A percentile compares a stretch with the other conserved stretches of the same genome.
Evolutionary conservation across 2,329 filamentous ascomycete species (phyloP).

Genomic region (Fusarium napiforme): DNA sequence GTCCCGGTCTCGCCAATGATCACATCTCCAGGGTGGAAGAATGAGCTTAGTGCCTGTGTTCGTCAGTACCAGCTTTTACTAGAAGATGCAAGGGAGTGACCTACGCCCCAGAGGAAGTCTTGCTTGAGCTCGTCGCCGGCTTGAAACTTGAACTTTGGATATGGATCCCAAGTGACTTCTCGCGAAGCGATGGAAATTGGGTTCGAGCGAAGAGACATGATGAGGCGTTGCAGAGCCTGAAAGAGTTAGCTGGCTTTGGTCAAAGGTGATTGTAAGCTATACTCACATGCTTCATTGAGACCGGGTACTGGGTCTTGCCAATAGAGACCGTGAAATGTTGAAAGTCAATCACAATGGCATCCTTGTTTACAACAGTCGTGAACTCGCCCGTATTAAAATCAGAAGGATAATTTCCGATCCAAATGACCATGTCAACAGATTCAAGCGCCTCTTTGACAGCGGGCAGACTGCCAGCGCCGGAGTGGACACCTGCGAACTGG

Average conservation of each 20-base stretch:
- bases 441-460: background rate
- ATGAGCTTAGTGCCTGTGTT: too few species aligned
- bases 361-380: background rate
- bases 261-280: fast-evolving
- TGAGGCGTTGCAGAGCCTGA: background rate
- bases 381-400: conserved; percentile 1
- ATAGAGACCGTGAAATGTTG: background rate
- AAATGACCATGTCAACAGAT: background rate
- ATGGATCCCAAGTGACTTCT: background rate
- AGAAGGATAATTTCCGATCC: background rate
- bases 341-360: background rate
- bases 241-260: background rate
- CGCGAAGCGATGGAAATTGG: background rate
- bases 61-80: background rate
- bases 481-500: background rate
- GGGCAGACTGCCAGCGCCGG: background rate
- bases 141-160: background rate
- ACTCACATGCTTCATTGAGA: background rate
- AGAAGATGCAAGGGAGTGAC: background rate
- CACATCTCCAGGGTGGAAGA: background rate
- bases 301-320: background rate
- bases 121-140: background rate
- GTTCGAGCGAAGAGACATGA: background rate
- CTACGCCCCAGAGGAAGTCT: background rate
- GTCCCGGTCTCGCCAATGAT: background rate